phyloP scores from a whole-genome alignment of 2,329 filamentous ascomycete species.

The Pseudocercospora ulei region DNA sequence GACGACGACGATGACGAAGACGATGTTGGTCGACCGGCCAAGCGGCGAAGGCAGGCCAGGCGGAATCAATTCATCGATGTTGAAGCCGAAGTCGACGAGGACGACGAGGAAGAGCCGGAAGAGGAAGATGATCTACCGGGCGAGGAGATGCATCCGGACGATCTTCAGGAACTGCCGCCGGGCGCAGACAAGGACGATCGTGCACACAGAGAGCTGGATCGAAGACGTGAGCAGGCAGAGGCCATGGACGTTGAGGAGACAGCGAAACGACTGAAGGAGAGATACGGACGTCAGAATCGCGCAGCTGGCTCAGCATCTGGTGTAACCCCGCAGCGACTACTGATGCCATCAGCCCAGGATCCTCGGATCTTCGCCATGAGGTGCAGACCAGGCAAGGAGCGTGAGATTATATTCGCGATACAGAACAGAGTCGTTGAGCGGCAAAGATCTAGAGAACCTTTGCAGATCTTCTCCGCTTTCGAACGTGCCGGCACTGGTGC shows the following conservation, averaged over 20 bases:
- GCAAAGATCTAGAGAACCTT: constrained; percentile 63
- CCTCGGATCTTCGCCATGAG: constrained; percentile 91
- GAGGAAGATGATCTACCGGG: constrained; percentile 81
- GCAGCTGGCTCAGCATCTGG: constrained; percentile 59
- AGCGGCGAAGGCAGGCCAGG: constrained; percentile 62
- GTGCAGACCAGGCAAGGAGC: constrained; percentile 91
- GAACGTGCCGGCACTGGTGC: constrained; percentile 62
- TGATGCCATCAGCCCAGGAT: constrained; percentile 88
- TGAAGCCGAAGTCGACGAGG: constrained; percentile 92
- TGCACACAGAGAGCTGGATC: constrained; percentile 86
- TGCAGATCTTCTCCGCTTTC: constrained; percentile 81
- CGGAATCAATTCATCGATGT: constrained; percentile 90
- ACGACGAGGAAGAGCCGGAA: constrained; percentile 78
- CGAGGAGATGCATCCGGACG: constrained; percentile 82
- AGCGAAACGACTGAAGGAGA: constrained; percentile 73
- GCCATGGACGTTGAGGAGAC: constrained; percentile 91
- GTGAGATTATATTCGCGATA: constrained; percentile 77
- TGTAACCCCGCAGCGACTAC: constrained; percentile 71
- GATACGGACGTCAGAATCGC: constrained; percentile 68
- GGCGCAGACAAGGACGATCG: constrained; percentile 79
- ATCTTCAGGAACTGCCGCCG: constrained; percentile 63
- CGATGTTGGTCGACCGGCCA: constrained; percentile 40
- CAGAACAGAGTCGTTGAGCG: constrained; percentile 82
- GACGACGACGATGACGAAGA: constrained; percentile 32
- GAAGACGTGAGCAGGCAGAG: constrained; percentile 74